phyloP scores from a whole-genome alignment of 164 flowering plant species.

The Tetrastigma voinierianum region DNA sequence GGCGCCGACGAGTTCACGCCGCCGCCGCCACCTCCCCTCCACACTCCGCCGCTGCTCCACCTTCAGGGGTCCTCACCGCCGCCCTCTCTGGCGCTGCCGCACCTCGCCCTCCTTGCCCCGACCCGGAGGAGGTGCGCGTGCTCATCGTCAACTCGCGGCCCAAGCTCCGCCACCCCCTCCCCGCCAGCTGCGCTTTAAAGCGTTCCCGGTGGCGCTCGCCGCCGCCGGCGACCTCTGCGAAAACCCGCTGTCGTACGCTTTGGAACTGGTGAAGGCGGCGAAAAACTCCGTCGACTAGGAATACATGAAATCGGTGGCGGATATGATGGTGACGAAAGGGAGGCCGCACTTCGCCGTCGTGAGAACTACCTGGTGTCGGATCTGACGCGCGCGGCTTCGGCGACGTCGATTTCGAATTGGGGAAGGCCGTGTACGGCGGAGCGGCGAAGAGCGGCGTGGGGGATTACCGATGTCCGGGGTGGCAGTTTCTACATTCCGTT shows the following conservation, averaged over 20 bases:
- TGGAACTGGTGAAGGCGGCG: too few relatives aligned
- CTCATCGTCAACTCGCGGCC: constrained; percentile 32
- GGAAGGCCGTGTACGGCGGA: constrained; percentile 50
- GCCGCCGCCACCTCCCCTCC: constrained; percentile 15
- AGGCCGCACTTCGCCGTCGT: constrained; percentile 40
- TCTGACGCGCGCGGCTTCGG: constrained; percentile 39
- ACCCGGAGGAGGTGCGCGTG: constrained; percentile 41
- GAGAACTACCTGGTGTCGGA: constrained; percentile 46
- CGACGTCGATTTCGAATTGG: constrained; percentile 68
- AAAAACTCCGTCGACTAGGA: too few relatives aligned
- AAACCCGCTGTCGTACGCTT: too few relatives aligned
- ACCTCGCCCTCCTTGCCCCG: constrained; percentile 28
- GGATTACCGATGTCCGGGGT: too few relatives aligned
- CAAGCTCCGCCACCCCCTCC: constrained; percentile 36
- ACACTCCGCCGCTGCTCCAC: constrained; percentile 21
- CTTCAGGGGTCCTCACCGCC: constrained; percentile 37
- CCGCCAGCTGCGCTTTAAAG: constrained; percentile 58
- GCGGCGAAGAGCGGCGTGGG: constrained; percentile 44
- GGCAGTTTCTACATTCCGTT: too few relatives aligned
- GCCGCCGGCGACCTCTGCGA: constrained; percentile 27
- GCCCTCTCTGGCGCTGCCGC: constrained; percentile 42
- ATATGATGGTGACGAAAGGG: constrained; percentile 41
- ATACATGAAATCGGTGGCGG: too few relatives aligned
- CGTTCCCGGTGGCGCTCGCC: constrained; percentile 30
- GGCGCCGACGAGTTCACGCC: constrained; percentile 26